Base-by-base conservation (phyloP, 495 filamentous ascomycete genomes). In the Daldinia decipiens region DNA sequence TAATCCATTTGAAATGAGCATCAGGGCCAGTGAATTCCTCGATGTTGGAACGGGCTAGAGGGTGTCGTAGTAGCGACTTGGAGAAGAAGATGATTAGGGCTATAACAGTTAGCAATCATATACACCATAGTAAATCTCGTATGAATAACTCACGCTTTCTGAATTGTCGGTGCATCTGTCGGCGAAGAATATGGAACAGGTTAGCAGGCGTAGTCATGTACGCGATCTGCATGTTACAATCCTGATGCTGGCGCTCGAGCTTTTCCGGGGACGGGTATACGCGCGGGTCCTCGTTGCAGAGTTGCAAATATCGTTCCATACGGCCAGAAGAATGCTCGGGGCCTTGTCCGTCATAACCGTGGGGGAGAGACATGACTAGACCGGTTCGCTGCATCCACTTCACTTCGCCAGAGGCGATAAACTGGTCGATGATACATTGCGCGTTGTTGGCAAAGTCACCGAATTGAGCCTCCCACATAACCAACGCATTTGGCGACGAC, bases 391-490 rank as follows among this genome's bases (percentile, higher is more conserved):
- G 95, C 80, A 97, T 88, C 95, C 95, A 99, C 85, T 99, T 99
- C 60, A 91, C 89, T 81, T 99, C 95, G 74, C 96, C 95, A 45
- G 96, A 96, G 43, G 96, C 95, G 73, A 99, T 89, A 82, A 99
- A 99, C 83, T 99, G 95, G 80, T 99, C 95, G 77, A 98, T 94
- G 82, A 99, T 96, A 79, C 94, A 97, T 81, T 99, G 95, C 50
- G 94, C 93, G 81, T 97, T 98, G 87, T 99, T 99, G 84, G 94
- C 95, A 72, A 99, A 99, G 81, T 99, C 95, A 84, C 95, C 95
- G 79, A 99, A 99, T 82, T 99, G 95, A 34, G 95, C 95, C 81
- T 99, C 95, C 95, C 95, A 99, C 87, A 99, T 94, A 67, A 98
- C 93, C 31, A 99, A 87, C 43, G 95, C 95, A 79, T 97, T 95